Conservation (phyloP, 805 yeast species). For the Tetrapisispora phaffii region DNA sequence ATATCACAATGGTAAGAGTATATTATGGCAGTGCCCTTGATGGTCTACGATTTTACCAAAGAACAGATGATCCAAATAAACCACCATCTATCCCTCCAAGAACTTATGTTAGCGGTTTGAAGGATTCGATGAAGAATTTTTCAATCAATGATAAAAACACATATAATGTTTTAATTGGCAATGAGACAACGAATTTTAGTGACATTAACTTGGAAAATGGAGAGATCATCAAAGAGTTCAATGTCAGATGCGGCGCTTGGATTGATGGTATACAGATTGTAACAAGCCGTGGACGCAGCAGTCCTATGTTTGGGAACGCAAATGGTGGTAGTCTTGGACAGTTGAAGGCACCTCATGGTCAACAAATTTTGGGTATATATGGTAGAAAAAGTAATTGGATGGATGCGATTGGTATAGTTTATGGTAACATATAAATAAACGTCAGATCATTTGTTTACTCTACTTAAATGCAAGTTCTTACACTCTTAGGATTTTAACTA, state of each 20-base stretch:
- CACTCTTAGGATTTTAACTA: too few relatives aligned
- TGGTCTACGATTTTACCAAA: slow-evolving; percentile 54
- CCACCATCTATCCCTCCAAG: slow-evolving; percentile 42
- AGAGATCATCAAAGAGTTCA: slow-evolving; percentile 52
- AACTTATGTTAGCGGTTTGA: slow-evolving; percentile 31
- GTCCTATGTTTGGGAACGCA: slow-evolving; percentile 55
- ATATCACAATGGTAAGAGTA: slow-evolving; percentile 47
- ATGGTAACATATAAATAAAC: slow-evolving; percentile 24
- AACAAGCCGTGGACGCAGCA: slow-evolving; percentile 45
- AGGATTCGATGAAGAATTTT: slow-evolving; percentile 16
- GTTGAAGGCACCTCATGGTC: slow-evolving; percentile 56
- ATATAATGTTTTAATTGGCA: slow-evolving; percentile 37
- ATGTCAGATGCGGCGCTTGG: slow-evolving; percentile 75
- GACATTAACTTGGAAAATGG: slow-evolving; percentile 48
- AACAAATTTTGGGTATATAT: slow-evolving; percentile 53
- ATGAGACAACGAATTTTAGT: slow-evolving; percentile 39
- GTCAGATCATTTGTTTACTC: too few relatives aligned
- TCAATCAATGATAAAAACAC: slow-evolving; percentile 6
- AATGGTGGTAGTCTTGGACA: slow-evolving; percentile 56
- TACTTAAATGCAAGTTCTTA: too few relatives aligned
- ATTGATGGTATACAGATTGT: slow-evolving; percentile 74
- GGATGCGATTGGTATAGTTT: slow-evolving; percentile 62
- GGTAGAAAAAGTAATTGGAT: slow-evolving; percentile 68
- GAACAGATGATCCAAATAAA: slow-evolving; percentile 2
- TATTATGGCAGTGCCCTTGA: slow-evolving; percentile 73